A percentile compares a stretch with the other conserved stretches of the same genome.
Conservation (phyloP, 1,139 yeast genomes). For the Saccharomyces hybrid region DNA sequence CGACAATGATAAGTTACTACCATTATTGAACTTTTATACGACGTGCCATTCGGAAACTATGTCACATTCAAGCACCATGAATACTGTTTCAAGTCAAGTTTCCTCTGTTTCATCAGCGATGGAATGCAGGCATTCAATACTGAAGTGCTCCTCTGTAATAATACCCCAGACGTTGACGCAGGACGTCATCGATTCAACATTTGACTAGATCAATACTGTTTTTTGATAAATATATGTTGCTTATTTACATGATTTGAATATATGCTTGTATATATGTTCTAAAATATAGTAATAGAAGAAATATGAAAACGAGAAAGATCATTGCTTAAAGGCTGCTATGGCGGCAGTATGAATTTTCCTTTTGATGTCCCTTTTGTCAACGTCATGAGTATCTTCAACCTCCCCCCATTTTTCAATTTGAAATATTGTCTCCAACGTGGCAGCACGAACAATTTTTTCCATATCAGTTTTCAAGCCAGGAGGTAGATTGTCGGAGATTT, state of each 20-base stretch:
- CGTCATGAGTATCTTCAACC: slow-evolving; percentile 97
- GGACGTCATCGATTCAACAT: not conserved
- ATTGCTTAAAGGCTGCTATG: slow-evolving; percentile 40
- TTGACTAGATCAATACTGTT: not conserved
- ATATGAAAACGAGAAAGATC: not conserved
- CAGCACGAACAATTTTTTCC: slow-evolving; percentile 69
- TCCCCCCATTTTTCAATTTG: slow-evolving; percentile 96
- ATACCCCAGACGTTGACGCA: not conserved
- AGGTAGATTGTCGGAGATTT: slow-evolving; percentile 18
- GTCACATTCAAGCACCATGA: not conserved
- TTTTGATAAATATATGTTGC: not conserved
- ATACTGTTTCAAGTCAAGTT: not conserved
- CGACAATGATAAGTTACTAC: not conserved
- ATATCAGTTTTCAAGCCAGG: slow-evolving; percentile 34
- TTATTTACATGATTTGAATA: not conserved
- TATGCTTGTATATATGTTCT: not conserved
- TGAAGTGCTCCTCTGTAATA: not conserved
- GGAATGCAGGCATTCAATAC: not conserved
- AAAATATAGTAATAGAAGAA: not conserved
- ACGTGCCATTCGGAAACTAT: not conserved
- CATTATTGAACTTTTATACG: not conserved
- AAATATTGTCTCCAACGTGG: slow-evolving; percentile 71
- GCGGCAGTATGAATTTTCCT: slow-evolving; percentile 79
- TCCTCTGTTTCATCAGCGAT: not conserved
- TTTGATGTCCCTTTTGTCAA: slow-evolving; percentile 79